These are phyloP conservation scores for Boechera retrofracta DNA, from an alignment of 345 rosid genomes.

Conservation along the genomic window DNA sequence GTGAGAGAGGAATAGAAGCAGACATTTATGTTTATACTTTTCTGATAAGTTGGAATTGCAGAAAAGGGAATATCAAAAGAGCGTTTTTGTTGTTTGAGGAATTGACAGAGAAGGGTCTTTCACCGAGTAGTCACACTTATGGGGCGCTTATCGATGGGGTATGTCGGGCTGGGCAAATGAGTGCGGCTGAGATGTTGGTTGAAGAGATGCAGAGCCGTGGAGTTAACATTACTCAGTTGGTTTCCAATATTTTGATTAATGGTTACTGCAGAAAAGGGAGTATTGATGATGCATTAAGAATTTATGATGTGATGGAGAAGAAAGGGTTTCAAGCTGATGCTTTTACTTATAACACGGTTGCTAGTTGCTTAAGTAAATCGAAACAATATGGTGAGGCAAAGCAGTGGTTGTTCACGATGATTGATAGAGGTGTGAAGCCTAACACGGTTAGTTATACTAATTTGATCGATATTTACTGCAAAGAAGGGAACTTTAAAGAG, in stretches of 20 bases:
- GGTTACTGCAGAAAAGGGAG: constrained; percentile 69
- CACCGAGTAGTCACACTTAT: constrained; percentile 63
- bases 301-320: constrained; percentile 64
- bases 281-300: constrained; percentile 65
- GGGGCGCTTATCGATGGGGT: constrained; percentile 75
- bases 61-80: constrained; percentile 56
- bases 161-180: constrained; percentile 70
- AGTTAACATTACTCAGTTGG: constrained; percentile 54
- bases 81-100: constrained; percentile 72
- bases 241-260: constrained; percentile 65
- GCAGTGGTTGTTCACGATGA: constrained; percentile 59
- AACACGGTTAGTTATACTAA: constrained; percentile 66
- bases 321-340: constrained; percentile 70
- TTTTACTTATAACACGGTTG: constrained; percentile 63
- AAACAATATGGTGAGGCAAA: constrained; percentile 70
- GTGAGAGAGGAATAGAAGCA: constrained; percentile 51
- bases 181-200: constrained; percentile 66
- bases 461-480: constrained; percentile 71
- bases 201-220: constrained; percentile 69
- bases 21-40: constrained; percentile 64
- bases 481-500: constrained; percentile 74
- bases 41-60: constrained; percentile 56
- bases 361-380: constrained; percentile 56
- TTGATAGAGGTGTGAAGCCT: constrained; percentile 53
- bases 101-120: constrained; percentile 56